Conservation (phyloP, 2,329 filamentous ascomycete genomes). For the Alternaria burnsii region DNA sequence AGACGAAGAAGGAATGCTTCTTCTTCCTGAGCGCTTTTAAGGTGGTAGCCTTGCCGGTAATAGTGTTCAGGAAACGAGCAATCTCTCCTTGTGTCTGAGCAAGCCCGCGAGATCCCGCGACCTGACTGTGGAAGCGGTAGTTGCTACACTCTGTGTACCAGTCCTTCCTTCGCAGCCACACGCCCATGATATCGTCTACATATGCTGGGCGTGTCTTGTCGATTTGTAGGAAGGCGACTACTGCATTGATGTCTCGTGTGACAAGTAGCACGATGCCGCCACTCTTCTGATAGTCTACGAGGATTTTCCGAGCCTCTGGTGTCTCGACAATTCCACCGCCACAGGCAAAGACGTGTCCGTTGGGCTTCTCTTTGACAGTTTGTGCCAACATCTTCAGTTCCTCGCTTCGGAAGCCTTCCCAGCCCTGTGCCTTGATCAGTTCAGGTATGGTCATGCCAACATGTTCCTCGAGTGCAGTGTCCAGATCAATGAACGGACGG, state of each 20-base stretch:
- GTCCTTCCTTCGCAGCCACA: slow-evolving; percentile 86
- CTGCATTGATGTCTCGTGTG: slow-evolving; percentile 84
- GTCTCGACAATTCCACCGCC: slow-evolving; percentile 93
- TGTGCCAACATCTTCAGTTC: slow-evolving; percentile 79
- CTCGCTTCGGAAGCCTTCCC: slow-evolving; percentile 85
- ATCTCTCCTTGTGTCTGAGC: slow-evolving; percentile 72
- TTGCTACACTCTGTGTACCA: slow-evolving; percentile 96
- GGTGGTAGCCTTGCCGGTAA: slow-evolving; percentile 67
- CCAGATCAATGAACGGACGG: slow-evolving; percentile 84
- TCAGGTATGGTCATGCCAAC: slow-evolving; percentile 82
- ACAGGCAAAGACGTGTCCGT: slow-evolving; percentile 86
- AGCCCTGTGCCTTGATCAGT: slow-evolving; percentile 79
- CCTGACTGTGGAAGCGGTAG: slow-evolving; percentile 88
- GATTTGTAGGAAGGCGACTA: slow-evolving; percentile 85
- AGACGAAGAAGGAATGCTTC: slow-evolving; percentile 87
- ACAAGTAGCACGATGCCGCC: slow-evolving; percentile 89
- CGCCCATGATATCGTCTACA: slow-evolving; percentile 87
- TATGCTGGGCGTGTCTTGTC: slow-evolving; percentile 94
- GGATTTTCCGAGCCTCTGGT: slow-evolving; percentile 77
- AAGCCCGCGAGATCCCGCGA: slow-evolving; percentile 60
- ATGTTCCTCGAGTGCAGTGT: slow-evolving; percentile 81
- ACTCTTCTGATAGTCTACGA: slow-evolving; percentile 74
- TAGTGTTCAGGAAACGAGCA: slow-evolving; percentile 72
- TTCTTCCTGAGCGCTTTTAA: slow-evolving; percentile 69
- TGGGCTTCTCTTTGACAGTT: slow-evolving; percentile 76